Conservation (phyloP, 228 moss, liverwort and hornwort species). For the Sphagnum fallax region DNA sequence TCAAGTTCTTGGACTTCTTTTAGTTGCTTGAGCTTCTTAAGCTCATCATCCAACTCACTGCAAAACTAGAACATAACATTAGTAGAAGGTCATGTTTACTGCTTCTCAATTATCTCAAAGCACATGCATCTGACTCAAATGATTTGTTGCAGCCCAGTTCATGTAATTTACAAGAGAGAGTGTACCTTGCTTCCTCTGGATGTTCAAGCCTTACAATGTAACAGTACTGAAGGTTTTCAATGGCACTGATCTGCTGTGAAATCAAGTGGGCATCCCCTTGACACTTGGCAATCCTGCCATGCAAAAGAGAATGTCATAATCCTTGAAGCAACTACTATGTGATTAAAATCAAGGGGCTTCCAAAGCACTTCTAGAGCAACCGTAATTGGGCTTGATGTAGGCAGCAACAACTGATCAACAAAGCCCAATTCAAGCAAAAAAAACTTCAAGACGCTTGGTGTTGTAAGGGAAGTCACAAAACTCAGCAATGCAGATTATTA, state of each 20-base stretch:
- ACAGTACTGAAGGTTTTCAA: slow-evolving; percentile 80
- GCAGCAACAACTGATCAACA: too few relatives aligned
- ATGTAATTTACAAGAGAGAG: too few relatives aligned
- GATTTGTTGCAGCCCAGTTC: too few relatives aligned
- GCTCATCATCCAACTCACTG: slow-evolving; percentile 60
- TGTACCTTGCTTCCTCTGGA: slow-evolving; percentile 65
- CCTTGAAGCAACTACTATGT: too few relatives aligned
- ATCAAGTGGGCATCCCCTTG: slow-evolving; percentile 24
- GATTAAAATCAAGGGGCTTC: too few relatives aligned
- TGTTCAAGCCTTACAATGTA: slow-evolving; percentile 68
- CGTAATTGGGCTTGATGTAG: too few relatives aligned
- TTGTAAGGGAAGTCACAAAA: too few relatives aligned
- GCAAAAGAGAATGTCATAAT: slow-evolving; percentile 7
- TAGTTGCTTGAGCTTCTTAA: slow-evolving; percentile 36
- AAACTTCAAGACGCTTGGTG: too few relatives aligned
- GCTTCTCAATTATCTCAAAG: neutral
- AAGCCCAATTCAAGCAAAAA: too few relatives aligned
- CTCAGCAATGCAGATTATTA: too few relatives aligned
- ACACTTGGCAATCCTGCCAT: slow-evolving; percentile 38
- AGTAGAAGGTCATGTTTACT: neutral
- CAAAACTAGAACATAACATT: neutral
- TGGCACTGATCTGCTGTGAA: slow-evolving; percentile 48
- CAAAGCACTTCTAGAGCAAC: too few relatives aligned
- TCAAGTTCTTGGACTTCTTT: slow-evolving; percentile 21
- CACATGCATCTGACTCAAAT: neutral